phyloP scores from a whole-genome alignment of 257 asterid genomes.

The Solanum piurae region DNA sequence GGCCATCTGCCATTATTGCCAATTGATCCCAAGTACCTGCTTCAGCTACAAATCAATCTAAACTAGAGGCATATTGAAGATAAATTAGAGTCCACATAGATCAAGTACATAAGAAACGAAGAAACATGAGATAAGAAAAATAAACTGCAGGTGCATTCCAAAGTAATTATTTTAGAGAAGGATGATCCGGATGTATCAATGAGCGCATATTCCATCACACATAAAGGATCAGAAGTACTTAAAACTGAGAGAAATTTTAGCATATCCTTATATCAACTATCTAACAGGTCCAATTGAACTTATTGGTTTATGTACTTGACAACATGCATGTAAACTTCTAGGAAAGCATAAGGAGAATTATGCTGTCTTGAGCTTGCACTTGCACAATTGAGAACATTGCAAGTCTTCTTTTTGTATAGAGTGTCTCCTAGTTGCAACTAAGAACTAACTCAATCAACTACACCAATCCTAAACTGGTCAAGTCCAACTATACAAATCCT shows the following conservation, averaged over 20 bases:
- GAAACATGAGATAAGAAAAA: background rate
- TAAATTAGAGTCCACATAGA: background rate
- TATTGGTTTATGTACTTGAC: background rate
- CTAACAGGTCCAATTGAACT: background rate
- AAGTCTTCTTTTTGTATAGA: background rate
- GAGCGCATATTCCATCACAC: background rate
- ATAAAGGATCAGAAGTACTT: background rate
- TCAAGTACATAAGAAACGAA: background rate
- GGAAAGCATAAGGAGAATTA: background rate
- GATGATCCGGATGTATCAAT: background rate
- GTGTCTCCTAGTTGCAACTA: background rate
- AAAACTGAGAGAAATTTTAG: background rate
- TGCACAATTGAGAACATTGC: background rate
- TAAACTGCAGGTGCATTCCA: background rate
- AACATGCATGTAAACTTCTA: background rate
- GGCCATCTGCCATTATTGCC: slow-evolving; percentile 27
- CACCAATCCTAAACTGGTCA: background rate
- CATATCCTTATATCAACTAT: background rate
- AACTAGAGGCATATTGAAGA: background rate
- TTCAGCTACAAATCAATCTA: slow-evolving; percentile 2
- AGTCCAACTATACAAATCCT: background rate
- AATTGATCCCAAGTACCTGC: background rate
- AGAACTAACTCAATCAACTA: background rate
- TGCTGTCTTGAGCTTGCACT: background rate
- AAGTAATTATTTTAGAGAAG: background rate